phyloP scores from a whole-genome alignment of 176 grass and related monocot genomes.

The Ananas comosus region DNA sequence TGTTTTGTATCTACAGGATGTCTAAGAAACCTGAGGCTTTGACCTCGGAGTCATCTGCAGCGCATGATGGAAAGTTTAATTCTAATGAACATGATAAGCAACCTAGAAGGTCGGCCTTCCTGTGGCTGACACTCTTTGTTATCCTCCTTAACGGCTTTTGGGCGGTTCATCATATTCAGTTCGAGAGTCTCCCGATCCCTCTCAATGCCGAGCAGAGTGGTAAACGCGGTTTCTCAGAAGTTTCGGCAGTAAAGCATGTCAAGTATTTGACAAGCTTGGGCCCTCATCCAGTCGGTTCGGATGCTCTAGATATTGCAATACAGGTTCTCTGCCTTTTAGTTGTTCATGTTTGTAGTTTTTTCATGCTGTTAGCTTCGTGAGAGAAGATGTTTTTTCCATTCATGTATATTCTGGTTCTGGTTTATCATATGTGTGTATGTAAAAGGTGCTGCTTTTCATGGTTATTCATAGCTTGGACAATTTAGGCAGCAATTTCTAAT shows the following conservation, averaged over 20 bases:
- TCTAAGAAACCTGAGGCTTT: not conserved
- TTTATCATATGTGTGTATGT: not conserved
- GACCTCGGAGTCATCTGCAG: constrained; percentile 16
- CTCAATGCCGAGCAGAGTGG: constrained; percentile 58
- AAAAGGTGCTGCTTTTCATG: no score
- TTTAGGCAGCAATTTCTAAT: not conserved
- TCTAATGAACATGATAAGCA: constrained; percentile 22
- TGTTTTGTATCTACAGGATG: constrained; percentile 3
- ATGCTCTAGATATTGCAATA: constrained; percentile 65
- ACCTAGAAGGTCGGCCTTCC: constrained; percentile 46
- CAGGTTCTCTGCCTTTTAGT: constrained; percentile 43
- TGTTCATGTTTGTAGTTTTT: constrained; percentile 2
- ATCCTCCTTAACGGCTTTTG: constrained; percentile 76
- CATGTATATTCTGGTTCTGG: not conserved
- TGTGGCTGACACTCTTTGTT: constrained; percentile 62
- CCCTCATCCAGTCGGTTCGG: constrained; percentile 93
- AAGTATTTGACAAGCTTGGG: constrained; percentile 64
- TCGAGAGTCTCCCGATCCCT: constrained; percentile 62
- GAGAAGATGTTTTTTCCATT: not conserved
- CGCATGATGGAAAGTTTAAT: constrained; percentile 10
- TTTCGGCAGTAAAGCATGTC: constrained; percentile 72
- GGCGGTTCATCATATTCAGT: constrained; percentile 66
- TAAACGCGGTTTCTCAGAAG: constrained; percentile 85
- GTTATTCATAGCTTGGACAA: no score
- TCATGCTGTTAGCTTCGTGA: not conserved